Evolutionary conservation across 331 rosid genomes (phyloP), one percentile per base, ranked within the genome.

Genomic region (Ulmus americana): DNA sequence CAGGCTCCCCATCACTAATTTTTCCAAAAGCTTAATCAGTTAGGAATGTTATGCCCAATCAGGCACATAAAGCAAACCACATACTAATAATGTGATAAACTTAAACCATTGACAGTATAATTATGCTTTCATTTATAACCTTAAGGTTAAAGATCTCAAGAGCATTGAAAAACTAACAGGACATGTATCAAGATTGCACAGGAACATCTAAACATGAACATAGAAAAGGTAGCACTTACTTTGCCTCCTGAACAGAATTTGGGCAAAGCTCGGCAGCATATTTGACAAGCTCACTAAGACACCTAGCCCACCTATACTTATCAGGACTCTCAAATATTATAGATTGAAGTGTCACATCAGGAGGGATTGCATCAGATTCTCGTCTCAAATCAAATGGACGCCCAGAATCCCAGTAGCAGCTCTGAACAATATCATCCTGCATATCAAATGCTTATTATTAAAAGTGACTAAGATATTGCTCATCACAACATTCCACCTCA

Each of bases 301-400:
- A 94, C 70, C 96, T 88, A 63, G 95, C 97, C 99, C 99, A 94
- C 79, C 97, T 82, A 70, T 90, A 85, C 81, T 94, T 94, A 72
- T 94, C 99, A 58, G 95, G 97, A 80, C 90, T 94, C 77, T 94
- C 99, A 87, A 94, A 90, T 73, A 94, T 85, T 79, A 94, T 94
- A 74, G 96, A 94, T 64, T 94, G 99, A 76, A 94, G 86, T 44
- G 95, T 90, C 63, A 83, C 87, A 40, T 94, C 99, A 42, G 97
- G 81, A 81, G 96, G 97, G 65, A 94, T 84, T 65, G 84, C 76
- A 81, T 94, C 99, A 76, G 97, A 86, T 78, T 94, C 99, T 71
- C 95, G 84, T 80, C 87, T 94, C 81, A 85, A 79, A 79, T 94
- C 99, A 78, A 87, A 90, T 5, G 97, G 96, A 18, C 95, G 87